phyloP scores from a whole-genome alignment of 352 stramenopile genomes.

The Pythium coloratum region DNA sequence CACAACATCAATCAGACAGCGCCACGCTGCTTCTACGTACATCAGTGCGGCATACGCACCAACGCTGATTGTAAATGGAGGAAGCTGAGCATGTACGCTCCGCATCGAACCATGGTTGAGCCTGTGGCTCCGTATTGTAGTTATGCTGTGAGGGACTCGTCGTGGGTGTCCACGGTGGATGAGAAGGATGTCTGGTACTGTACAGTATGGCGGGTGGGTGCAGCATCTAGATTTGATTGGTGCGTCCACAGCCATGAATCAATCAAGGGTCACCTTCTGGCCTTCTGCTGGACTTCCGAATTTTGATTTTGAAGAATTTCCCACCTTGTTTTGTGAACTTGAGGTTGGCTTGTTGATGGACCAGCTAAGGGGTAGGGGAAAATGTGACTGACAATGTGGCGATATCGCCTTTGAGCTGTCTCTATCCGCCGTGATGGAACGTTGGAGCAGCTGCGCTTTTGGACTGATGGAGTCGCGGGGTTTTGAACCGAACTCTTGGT shows the following conservation, averaged over 20 bases:
- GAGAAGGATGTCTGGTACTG: not conserved
- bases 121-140: too few species aligned
- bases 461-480: not conserved
- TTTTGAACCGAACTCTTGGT: constrained; percentile 2
- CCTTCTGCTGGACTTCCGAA: not conserved
- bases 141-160: too few species aligned
- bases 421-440: not conserved
- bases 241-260: not conserved
- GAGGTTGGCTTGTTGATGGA: not conserved
- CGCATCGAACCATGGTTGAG: too few species aligned
- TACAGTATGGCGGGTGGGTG: not conserved
- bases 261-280: not conserved
- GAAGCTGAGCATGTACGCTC: not conserved
- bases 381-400: not conserved
- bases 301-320: not conserved
- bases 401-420: not conserved
- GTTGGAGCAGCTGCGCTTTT: not conserved
- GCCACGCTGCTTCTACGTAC: not conserved
- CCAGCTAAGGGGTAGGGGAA: not conserved
- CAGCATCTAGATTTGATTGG: not conserved
- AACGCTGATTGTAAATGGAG: too few species aligned
- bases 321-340: not conserved
- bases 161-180: not conserved
- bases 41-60: too few species aligned
- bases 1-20: not conserved